Percentiles rank a stretch among this genome's conserved stretches.
phyloP scores from a whole-genome alignment of 257 asterid species.

The Henckelia pumila region DNA sequence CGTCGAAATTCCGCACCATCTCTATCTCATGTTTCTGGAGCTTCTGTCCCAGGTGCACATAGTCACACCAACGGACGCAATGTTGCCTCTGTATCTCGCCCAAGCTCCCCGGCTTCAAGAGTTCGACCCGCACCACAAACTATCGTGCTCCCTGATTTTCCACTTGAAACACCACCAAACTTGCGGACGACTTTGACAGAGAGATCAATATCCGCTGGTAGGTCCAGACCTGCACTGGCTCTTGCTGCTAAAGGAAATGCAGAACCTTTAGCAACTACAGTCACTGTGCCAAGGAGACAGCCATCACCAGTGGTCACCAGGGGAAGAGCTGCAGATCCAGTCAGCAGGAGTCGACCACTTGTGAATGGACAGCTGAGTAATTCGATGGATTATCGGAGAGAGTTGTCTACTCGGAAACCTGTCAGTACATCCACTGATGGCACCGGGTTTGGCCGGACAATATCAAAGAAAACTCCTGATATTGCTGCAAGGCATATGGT shows the following conservation, averaged over 20 bases:
- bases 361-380: slow-evolving; percentile 54
- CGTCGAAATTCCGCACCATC: slow-evolving; percentile 69
- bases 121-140: slow-evolving; percentile 70
- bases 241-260: slow-evolving; percentile 49
- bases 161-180: slow-evolving; percentile 93
- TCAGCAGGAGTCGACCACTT: slow-evolving; percentile 59
- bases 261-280: slow-evolving; percentile 42
- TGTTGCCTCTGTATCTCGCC: slow-evolving; percentile 70
- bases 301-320: slow-evolving; percentile 73
- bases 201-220: slow-evolving; percentile 90
- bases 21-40: slow-evolving; percentile 49
- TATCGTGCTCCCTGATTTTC: slow-evolving; percentile 73
- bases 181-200: slow-evolving; percentile 89
- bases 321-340: slow-evolving; percentile 75
- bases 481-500: slow-evolving; percentile 96
- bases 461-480: slow-evolving; percentile 90
- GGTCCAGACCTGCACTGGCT: slow-evolving; percentile 79
- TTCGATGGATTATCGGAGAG: slow-evolving; percentile 58
- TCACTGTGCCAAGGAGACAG: slow-evolving; percentile 55
- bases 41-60: slow-evolving; percentile 60
- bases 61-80: slow-evolving; percentile 55
- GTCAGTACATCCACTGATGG: slow-evolving; percentile 67
- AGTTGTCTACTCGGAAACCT: slow-evolving; percentile 62
- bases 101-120: slow-evolving; percentile 90
- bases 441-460: slow-evolving; percentile 83